These are phyloP conservation scores for Trichoderma sp. DNA, from an alignment of 2,329 filamentous ascomycete species.

Conservation along the genomic window DNA sequence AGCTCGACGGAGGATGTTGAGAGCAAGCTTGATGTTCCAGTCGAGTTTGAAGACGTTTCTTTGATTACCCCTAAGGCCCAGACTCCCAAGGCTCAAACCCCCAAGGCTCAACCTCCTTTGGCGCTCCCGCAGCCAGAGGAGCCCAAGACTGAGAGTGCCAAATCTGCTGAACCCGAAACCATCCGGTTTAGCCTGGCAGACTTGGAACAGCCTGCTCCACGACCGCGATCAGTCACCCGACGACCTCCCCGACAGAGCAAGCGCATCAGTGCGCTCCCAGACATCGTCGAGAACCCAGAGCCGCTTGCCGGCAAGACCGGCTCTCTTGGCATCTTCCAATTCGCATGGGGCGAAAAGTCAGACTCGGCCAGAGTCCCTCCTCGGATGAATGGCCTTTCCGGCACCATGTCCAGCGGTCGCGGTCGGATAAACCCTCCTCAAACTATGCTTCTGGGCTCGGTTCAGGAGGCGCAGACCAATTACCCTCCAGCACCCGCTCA, in stretches of 20 bases:
- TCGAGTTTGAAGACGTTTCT: conserved; percentile 8
- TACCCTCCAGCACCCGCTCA: conserved; percentile 58
- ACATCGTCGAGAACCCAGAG: conserved; percentile 61
- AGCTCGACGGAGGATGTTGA: not conserved
- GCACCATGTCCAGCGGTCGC: conserved; percentile 41
- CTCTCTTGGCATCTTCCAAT: conserved; percentile 64
- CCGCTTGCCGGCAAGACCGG: conserved; percentile 57
- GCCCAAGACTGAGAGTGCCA: not conserved
- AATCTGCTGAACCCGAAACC: not conserved
- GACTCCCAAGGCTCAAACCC: not conserved
- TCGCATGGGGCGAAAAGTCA: conserved; percentile 64
- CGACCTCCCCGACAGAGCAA: conserved; percentile 55
- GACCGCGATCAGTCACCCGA: conserved; percentile 47
- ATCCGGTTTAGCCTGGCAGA: conserved; percentile 14
- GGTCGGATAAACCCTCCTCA: not conserved
- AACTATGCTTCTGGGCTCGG: not conserved
- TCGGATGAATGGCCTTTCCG: conserved; percentile 41
- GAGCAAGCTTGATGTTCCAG: not conserved
- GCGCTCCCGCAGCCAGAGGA: not conserved
- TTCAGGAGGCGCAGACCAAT: not conserved
- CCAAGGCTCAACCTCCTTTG: not conserved
- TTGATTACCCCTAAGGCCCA: conserved; percentile 2
- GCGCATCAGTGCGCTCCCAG: conserved; percentile 59
- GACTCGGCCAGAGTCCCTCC: conserved; percentile 50
- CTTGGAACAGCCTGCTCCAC: conserved; percentile 24